Evolutionary conservation across 306 rosid species (phyloP).

Genomic region (Leucaena leucocephala): DNA sequence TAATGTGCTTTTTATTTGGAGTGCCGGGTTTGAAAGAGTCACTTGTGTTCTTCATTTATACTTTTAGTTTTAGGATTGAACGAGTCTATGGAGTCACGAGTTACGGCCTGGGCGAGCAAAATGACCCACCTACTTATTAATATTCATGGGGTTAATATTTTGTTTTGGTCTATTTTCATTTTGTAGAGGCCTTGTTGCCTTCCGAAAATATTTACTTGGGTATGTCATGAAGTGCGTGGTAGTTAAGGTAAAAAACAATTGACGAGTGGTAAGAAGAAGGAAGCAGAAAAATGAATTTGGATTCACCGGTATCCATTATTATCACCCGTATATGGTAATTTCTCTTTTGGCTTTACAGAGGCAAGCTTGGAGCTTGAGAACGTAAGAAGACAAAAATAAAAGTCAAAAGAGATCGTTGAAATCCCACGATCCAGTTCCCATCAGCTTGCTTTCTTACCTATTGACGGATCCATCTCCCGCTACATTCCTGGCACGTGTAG

Average conservation of each 20-base stretch:
- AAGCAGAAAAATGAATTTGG: no score
- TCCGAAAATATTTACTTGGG: neutral
- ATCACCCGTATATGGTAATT: no score
- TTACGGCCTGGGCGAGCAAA: neutral
- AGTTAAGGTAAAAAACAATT: neutral
- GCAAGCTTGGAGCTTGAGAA: no score
- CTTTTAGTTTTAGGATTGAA: conserved; percentile 26
- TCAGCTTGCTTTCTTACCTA: no score
- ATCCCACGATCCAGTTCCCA: no score
- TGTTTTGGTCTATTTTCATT: neutral
- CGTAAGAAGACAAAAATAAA: no score
- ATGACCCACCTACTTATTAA: neutral
- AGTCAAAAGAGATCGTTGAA: no score
- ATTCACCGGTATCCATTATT: no score
- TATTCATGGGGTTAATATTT: neutral
- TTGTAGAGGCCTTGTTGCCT: neutral
- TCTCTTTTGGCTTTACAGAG: no score
- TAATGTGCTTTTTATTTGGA: conserved; percentile 26
- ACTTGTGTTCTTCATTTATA: neutral
- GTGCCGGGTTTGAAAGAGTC: conserved; percentile 38
- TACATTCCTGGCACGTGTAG: no score
- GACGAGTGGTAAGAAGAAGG: no score
- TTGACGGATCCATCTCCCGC: no score
- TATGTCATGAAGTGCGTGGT: neutral
- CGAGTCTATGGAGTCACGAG: neutral